phyloP scores from a whole-genome alignment of 169 alveolate genomes.

The Babesia ovata region DNA sequence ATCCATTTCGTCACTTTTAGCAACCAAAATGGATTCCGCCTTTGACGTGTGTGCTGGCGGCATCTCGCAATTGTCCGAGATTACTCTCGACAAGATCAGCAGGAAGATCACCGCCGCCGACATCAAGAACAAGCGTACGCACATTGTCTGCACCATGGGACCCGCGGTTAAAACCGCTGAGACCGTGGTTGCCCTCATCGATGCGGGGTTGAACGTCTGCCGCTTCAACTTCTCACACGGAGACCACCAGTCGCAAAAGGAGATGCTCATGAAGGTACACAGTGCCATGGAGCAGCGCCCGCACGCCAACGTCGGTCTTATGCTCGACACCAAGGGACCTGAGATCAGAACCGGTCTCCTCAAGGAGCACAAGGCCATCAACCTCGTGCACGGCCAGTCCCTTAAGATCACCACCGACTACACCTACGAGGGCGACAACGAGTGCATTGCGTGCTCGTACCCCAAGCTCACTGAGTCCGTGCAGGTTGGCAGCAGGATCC shows the following conservation, averaged over 20 bases:
- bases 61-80: constrained; percentile 25
- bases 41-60: too few relatives aligned
- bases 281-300: constrained; percentile 94
- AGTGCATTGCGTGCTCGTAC: constrained; percentile 92
- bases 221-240: constrained; percentile 99
- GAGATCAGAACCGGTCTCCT: constrained; percentile 97
- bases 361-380: constrained; percentile 87
- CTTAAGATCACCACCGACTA: constrained; percentile 93
- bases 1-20: too few relatives aligned
- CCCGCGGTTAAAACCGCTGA: constrained; percentile 93
- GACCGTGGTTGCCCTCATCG: constrained; percentile 87
- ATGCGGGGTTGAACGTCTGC: constrained; percentile 88
- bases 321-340: constrained; percentile 99
- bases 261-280: constrained; percentile 83
- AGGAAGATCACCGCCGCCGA: constrained; percentile 26
- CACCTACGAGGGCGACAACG: constrained; percentile 89
- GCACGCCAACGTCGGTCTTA: constrained; percentile 88
- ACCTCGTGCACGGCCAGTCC: constrained; percentile 89
- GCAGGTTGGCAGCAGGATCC: constrained; percentile 90
- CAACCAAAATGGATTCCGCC: too few relatives aligned
- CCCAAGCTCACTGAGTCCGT: constrained; percentile 91
- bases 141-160: constrained; percentile 97
- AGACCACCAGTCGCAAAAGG: constrained; percentile 92
- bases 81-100: constrained; percentile 37
- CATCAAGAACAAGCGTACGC: constrained; percentile 84